Conservation (phyloP, 2,329 filamentous ascomycete species). For the Aspergillus versicolor region DNA sequence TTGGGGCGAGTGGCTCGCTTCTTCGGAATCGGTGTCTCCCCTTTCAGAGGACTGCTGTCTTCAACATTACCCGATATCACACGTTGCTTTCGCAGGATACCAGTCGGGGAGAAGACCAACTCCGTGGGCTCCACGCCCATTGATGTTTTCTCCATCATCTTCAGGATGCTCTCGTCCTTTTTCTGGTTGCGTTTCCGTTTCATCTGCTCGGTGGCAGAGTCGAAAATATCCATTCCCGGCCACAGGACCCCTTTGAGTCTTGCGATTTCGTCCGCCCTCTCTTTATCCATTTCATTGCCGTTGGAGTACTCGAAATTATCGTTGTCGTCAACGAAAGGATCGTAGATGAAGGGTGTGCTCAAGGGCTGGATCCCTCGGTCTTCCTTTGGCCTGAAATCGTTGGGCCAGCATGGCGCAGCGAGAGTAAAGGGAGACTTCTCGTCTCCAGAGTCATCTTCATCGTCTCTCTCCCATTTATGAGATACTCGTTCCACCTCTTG, state of each 20-base stretch:
- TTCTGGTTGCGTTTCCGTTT: constrained; percentile 52
- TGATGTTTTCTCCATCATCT: constrained; percentile 48
- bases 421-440: constrained; percentile 13
- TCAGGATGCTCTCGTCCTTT: constrained; percentile 48
- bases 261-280: constrained; percentile 37
- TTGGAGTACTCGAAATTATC: constrained; percentile 20
- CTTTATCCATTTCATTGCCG: constrained; percentile 25
- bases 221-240: constrained; percentile 54
- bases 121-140: constrained; percentile 47
- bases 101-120: constrained; percentile 47
- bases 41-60: constrained; percentile 47
- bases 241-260: constrained; percentile 50
- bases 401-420: constrained; percentile 15
- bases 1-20: constrained; percentile 31
- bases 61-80: constrained; percentile 51
- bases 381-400: constrained; percentile 1
- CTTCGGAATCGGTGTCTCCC: constrained; percentile 45
- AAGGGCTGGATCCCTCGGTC: background rate
- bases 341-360: constrained; percentile 14
- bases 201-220: constrained; percentile 51
- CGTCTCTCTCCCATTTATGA: constrained; percentile 20
- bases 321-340: constrained; percentile 22
- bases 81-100: constrained; percentile 43
- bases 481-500: background rate
- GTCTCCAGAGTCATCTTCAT: constrained; percentile 14